Evolutionary conservation across 345 rosid genomes (phyloP), one percentile per base, ranked within the genome.

Genomic region (Populus davidiana): DNA sequence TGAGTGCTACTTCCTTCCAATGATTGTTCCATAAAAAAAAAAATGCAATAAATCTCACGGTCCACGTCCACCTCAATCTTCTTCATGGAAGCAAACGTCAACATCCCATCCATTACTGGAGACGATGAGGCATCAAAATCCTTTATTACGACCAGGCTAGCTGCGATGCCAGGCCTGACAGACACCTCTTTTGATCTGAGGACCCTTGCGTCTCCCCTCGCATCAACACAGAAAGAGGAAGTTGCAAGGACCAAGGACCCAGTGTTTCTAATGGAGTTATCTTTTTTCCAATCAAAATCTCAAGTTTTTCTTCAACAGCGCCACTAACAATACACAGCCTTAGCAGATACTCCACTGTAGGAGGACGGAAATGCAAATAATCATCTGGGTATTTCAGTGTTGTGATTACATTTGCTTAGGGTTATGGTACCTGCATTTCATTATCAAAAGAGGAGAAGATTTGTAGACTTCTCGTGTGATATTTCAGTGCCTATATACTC

Each of bases 381-480:
- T 71, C 43, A 18, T 29, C 1, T 7, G 8, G 14, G 8, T 29
- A 9, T 25, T 10, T 20, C 31, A 31, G 38, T 27, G 12, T 38
- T 16, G 8, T 16, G 38, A 35, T 12, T 43, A 43, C 47, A 41
- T 33, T 27, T 35, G 50, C 16, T 10, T 25, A 29, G 31, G 31
- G 8, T 33, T 33, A 4, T 33, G 36, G 69, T 47, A 33, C 64
- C 18, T 77, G 44, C 41, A 56, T 52, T 27, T 49, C 38, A 25
- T 44, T n/a, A 49, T 73, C 33, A 14, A 67, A 71, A 59, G 54
- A 36, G 35, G 35, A 68, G n/a, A 67, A 38, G 72, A 74, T 73
- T 43, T 77, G 70, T 74, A 61, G 23, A 41, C 17, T 72, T 36
- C 54, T 9, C 16, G 14, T 35, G 8, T 23, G 56, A 13, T 54